phyloP scores from a whole-genome alignment of 768 basidiomycete species.

The Hypholoma fasciculare region DNA sequence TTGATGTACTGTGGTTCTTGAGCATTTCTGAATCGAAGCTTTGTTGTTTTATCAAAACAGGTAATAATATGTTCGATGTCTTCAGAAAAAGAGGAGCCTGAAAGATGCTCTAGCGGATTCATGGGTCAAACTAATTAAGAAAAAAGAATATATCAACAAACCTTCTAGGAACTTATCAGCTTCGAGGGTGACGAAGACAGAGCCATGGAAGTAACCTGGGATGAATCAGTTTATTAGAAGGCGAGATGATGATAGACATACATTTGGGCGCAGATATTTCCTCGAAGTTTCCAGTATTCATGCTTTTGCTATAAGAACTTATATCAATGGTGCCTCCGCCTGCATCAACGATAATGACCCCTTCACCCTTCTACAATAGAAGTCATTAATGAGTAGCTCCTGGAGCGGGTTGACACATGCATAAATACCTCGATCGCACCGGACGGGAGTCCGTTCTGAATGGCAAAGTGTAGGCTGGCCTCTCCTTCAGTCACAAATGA shows the following conservation, averaged over 20 bases:
- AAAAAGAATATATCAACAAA: not conserved
- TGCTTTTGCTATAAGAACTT: conserved; percentile 45
- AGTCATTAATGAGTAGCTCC: not conserved
- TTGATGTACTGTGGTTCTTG: conserved; percentile 40
- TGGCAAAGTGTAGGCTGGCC: conserved; percentile 58
- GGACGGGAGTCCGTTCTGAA: conserved; percentile 37
- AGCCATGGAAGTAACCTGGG: conserved; percentile 48
- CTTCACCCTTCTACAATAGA: conserved; percentile 36
- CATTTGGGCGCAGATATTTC: conserved; percentile 50
- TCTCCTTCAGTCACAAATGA: conserved; percentile 66
- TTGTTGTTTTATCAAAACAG: conserved; percentile 47
- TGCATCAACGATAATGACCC: conserved; percentile 55
- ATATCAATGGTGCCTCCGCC: conserved; percentile 65
- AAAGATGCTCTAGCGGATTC: conserved; percentile 32
- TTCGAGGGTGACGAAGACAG: conserved; percentile 25
- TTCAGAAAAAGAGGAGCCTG: conserved; percentile 5
- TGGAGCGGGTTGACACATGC: not conserved
- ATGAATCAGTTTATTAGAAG: not conserved
- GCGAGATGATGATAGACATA: conserved; percentile 17
- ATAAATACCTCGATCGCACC: conserved; percentile 30
- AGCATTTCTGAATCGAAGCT: conserved; percentile 36
- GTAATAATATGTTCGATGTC: conserved; percentile 35
- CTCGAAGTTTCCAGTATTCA: conserved; percentile 30
- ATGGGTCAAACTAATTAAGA: not conserved
- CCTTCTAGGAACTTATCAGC: conserved; percentile 10